These are phyloP conservation scores for Erodium trifolium DNA, from an alignment of 441 rosid species.

Conservation along the genomic window DNA sequence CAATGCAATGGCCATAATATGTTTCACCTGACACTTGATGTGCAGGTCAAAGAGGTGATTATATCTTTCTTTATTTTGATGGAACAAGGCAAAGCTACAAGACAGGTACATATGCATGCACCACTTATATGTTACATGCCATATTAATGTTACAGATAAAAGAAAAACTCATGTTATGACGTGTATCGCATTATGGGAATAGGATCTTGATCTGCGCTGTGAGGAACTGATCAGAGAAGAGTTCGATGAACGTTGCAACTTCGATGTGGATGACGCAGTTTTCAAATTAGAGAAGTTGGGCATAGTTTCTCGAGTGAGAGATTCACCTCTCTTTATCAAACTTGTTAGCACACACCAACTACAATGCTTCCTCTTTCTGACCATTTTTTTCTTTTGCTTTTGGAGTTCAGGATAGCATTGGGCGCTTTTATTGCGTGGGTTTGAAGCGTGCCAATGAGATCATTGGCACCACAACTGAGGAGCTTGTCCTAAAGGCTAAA, in stretches of 20 bases:
- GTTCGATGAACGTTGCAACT: slow-evolving; percentile 74
- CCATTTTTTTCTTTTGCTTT: not conserved
- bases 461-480: slow-evolving; percentile 86
- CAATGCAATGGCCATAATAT: not conserved
- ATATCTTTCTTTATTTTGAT: slow-evolving; percentile 77
- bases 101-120: slow-evolving; percentile 28
- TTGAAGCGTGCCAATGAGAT: slow-evolving; percentile 59
- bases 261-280: slow-evolving; percentile 94
- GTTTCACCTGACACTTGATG: not conserved
- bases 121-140: not conserved
- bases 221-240: slow-evolving; percentile 80
- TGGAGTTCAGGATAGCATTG: slow-evolving; percentile 60
- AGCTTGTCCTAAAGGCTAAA: slow-evolving; percentile 72
- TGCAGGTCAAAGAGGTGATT: slow-evolving; percentile 91
- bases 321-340: not conserved
- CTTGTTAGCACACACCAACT: not conserved
- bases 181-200: not conserved
- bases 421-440: slow-evolving; percentile 61
- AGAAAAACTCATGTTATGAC: not conserved
- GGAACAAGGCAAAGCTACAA: slow-evolving; percentile 64
- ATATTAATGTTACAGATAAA: not conserved
- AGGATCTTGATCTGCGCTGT: slow-evolving; percentile 83
- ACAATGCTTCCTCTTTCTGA: not conserved
- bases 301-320: slow-evolving; percentile 52
- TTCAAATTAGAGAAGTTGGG: slow-evolving; percentile 80